Base-by-base conservation (phyloP, 805 yeast genomes). In the Lipomyces starkeyi region DNA sequence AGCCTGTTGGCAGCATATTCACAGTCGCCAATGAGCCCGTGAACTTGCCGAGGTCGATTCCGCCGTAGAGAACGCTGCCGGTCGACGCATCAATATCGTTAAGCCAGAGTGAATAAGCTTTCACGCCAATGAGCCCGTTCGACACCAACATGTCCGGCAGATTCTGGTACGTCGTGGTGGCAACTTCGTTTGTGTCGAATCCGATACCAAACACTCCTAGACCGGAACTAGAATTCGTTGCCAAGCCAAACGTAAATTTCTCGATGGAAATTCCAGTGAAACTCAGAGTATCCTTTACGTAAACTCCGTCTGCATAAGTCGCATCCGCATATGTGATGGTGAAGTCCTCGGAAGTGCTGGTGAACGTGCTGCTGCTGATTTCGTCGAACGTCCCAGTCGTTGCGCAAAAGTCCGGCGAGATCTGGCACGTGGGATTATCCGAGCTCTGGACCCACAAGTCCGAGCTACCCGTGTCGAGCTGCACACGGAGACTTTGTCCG, bases 401-500 rank as follows among this genome's bases (percentile, higher is more conserved):
- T 0, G 65, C 58, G 34, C 75, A 65, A 55, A 73, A 73, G 54
- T 65, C 40, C 37, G 8, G 47, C 7, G 62, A 64, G 37, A 54
- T 53, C 40, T 73, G 61, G 62, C 81, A 79, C 61, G 80, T 83
- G 1, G 88, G 83, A 73, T 86, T 87, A 55, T 78, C 73, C 1
- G 74, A 64, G 43, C 80, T 78, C 73, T 84, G 81, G 57, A 89
- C 85, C 91, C 91, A 89, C 61, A 89, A 76, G 74, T 90, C 94
- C 2, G 90, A 83, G 0, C 93, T 88, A 1, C 94, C 95, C 1
- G 94, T 90, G 76, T 90, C 96, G 27, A 90, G 76, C 58, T 86
- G 76, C 6, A 88, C 87, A 2, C 79, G 79, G 8, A 89, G 80
- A 3, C 79, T 75, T 71, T 88, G 88, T 2, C 79, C 74, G 2